Evolutionary conservation across 192 early-diverging fungal genomes (phyloP), one percentile per base, ranked within the genome.

Genomic region (Backusella sp.): DNA sequence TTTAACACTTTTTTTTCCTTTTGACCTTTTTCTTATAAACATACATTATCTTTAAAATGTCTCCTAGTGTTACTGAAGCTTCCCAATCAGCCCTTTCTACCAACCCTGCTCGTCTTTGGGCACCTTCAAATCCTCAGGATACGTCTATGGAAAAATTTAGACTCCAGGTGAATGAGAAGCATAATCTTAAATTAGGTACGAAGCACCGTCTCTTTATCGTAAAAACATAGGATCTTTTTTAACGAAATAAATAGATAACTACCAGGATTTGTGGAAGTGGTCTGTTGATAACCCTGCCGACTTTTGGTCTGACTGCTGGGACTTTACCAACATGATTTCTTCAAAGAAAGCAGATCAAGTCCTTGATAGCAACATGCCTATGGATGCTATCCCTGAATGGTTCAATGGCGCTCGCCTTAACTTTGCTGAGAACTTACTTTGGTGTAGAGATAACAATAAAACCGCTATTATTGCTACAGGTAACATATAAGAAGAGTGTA

Each of bases 241-340:
- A 44, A 44, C 12, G 15, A 44, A 44, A 44, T 71, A 34, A 53
- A 19, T 80, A 87, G 88, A 49, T 34, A 83, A 81, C 37, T 98
- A 99, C 73, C 83, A 88, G 35, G 93, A 92, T 4, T 85, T 99
- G 11, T 92, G 92, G 82, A 75, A 91, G 69, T 99, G 94, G 94
- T 97, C 96, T 3, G 90, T 94, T 35, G 79, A 85, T 11, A 82
- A 92, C 26, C 88, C 93, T 65, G 87, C 86, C 73, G 79, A 87
- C 14, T 99, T 99, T 83, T 99, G 97, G 97, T 86, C 88, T 30
- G 87, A 85, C 62, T 93, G 95, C 52, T 96, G 95, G 94, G 90
- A 94, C 66, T 96, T 88, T 71, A 91, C 89, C 46, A 79, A 81
- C 21, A 84, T 95, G 37, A 76, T 86, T 30, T 72, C 85, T 23